phyloP scores from a whole-genome alignment of 495 filamentous ascomycete species.

The Parathielavia appendiculata region DNA sequence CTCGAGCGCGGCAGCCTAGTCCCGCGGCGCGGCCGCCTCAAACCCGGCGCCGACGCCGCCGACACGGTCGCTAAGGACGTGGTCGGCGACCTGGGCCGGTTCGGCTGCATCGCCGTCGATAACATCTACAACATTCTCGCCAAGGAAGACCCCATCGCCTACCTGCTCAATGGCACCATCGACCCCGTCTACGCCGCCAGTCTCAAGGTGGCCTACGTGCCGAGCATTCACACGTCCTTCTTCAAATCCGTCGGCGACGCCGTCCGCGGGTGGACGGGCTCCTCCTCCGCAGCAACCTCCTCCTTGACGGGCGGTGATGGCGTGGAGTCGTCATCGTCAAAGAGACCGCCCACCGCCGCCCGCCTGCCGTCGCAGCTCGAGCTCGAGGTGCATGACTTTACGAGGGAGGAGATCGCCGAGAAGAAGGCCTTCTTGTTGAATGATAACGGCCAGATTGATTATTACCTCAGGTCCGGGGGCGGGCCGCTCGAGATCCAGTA shows the following conservation, averaged over 20 bases:
- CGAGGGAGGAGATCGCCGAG: slow-evolving; percentile 86
- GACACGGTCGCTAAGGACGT: slow-evolving; percentile 61
- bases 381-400: slow-evolving; percentile 92
- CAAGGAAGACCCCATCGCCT: slow-evolving; percentile 69
- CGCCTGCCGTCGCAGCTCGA: slow-evolving; percentile 88
- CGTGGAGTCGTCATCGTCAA: slow-evolving; percentile 9
- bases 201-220: slow-evolving; percentile 72
- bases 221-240: slow-evolving; percentile 62
- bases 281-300: background rate
- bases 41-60: slow-evolving; percentile 59
- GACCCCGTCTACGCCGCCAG: slow-evolving; percentile 72
- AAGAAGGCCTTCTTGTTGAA: slow-evolving; percentile 82
- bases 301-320: background rate
- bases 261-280: slow-evolving; percentile 47
- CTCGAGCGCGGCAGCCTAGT: slow-evolving; percentile 77
- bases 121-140: slow-evolving; percentile 92
- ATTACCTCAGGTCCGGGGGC: slow-evolving; percentile 69
- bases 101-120: slow-evolving; percentile 88
- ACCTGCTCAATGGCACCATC: slow-evolving; percentile 83
- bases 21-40: slow-evolving; percentile 69
- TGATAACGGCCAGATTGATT: slow-evolving; percentile 94
- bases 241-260: slow-evolving; percentile 60
- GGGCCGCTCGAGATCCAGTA: slow-evolving; percentile 91
- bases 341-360: slow-evolving; percentile 28
- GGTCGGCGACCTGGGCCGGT: slow-evolving; percentile 68